Conservation (phyloP, 345 rosid genomes). For the Eutrema yunnanense region DNA sequence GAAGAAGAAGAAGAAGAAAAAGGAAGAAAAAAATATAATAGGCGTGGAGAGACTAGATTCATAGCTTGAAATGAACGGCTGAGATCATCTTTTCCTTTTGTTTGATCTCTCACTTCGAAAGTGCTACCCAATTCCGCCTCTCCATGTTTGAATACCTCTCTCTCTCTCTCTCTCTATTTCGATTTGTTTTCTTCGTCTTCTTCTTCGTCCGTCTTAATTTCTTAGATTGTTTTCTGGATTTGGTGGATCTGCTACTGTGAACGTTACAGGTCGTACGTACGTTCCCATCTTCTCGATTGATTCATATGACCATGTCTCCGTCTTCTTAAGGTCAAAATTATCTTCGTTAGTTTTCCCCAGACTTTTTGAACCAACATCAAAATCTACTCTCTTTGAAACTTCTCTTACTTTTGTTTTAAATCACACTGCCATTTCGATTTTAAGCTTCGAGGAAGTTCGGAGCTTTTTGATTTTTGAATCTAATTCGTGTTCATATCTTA, state of each 20-base stretch:
- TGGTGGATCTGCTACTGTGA: constrained; percentile 20
- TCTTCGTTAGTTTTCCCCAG: not conserved
- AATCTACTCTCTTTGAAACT: constrained; percentile 4
- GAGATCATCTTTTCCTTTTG: constrained; percentile 10
- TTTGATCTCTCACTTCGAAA: constrained; percentile 24
- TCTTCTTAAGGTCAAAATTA: not conserved
- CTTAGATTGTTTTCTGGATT: not conserved
- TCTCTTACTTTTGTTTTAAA: not conserved
- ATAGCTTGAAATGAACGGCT: constrained; percentile 34
- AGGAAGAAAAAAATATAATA: not conserved
- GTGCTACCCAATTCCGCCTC: constrained; percentile 50
- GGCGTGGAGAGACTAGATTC: constrained; percentile 1
- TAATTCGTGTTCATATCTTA: not conserved
- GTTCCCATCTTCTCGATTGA: not conserved
- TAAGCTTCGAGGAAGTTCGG: not conserved
- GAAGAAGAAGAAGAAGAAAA: no score
- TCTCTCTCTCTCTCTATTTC: constrained; percentile 4
- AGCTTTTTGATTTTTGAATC: constrained; percentile 9
- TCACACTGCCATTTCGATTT: not conserved
- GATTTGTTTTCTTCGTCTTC: constrained; percentile 16
- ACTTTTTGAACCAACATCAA: not conserved
- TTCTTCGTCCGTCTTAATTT: not conserved
- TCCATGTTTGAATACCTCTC: constrained; percentile 50
- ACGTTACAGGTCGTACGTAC: not conserved
- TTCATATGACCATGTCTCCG: not conserved